phyloP scores from a whole-genome alignment of 495 filamentous ascomycete genomes.

The Aspergillus mulundensis region DNA sequence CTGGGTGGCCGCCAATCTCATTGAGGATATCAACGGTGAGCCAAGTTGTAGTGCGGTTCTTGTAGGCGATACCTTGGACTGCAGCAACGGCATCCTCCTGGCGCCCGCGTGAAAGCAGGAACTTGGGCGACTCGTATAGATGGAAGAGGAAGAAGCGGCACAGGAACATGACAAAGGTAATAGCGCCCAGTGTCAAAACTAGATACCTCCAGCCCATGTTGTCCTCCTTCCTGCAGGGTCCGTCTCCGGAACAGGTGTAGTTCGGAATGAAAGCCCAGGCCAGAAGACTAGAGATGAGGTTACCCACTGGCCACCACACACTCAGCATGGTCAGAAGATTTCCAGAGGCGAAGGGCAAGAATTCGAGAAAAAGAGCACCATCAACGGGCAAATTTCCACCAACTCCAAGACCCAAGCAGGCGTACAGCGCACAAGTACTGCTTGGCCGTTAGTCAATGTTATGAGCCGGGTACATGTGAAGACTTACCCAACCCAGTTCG shows the following conservation, averaged over 20 bases:
- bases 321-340: conserved; percentile 54
- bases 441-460: not conserved
- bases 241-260: conserved; percentile 37
- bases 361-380: conserved; percentile 59
- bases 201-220: conserved; percentile 88
- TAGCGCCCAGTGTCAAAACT: conserved; percentile 61
- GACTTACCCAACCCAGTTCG: conserved; percentile 48
- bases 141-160: conserved; percentile 73
- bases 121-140: conserved; percentile 80
- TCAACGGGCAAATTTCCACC: conserved; percentile 57
- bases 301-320: conserved; percentile 59
- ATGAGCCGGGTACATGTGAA: not conserved
- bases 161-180: conserved; percentile 67
- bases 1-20: conserved; percentile 47
- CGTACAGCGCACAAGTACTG: conserved; percentile 39
- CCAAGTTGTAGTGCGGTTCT: conserved; percentile 51
- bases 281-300: conserved; percentile 49
- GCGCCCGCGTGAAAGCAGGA: conserved; percentile 63
- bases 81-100: conserved; percentile 70
- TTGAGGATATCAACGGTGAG: conserved; percentile 50
- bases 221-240: conserved; percentile 48
- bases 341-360: conserved; percentile 50
- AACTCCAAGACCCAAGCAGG: conserved; percentile 53
- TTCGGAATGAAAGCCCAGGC: conserved; percentile 57
- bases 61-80: conserved; percentile 57